These are phyloP conservation scores for Tolypocladium sp. DNA, from an alignment of 2,329 filamentous ascomycete species.

Conservation along the genomic window DNA sequence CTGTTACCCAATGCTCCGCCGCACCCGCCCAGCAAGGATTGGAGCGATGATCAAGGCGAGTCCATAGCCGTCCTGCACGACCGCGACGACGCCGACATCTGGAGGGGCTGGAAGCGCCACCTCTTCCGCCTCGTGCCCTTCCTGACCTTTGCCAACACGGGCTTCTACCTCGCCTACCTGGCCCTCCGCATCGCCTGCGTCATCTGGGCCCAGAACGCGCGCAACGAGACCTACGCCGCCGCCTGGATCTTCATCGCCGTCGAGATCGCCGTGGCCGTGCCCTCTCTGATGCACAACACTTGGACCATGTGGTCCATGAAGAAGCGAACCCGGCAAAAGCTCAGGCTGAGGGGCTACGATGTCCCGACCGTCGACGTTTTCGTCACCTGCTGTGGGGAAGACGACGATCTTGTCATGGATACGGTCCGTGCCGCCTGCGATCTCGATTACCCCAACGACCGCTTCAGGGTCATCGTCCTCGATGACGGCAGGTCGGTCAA, in stretches of 20 bases:
- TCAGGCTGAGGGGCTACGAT: conserved; percentile 38
- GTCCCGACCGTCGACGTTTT: conserved; percentile 48
- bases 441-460: conserved; percentile 43
- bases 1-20: conserved; percentile 23
- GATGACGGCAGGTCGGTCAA: conserved; percentile 42
- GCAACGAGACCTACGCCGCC: conserved; percentile 30
- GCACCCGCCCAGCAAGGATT: conserved; percentile 23
- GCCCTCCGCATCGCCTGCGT: conserved; percentile 42
- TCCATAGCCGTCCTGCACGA: conserved; percentile 30
- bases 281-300: conserved; percentile 45
- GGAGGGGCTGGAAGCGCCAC: conserved; percentile 32
- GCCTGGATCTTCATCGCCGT: conserved; percentile 50
- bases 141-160: conserved; percentile 29
- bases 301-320: conserved; percentile 50
- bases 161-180: conserved; percentile 40
- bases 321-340: conserved; percentile 41
- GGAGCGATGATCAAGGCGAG: conserved; percentile 17
- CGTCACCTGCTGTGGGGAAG: conserved; percentile 49
- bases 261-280: conserved; percentile 43
- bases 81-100: conserved; percentile 33
- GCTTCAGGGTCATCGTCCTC: conserved; percentile 44
- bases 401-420: conserved; percentile 45
- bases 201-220: conserved; percentile 36
- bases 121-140: conserved; percentile 28
- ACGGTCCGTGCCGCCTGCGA: conserved; percentile 46